A percentile compares a stretch with the other conserved stretches of the same genome.
Evolutionary conservation across 202 grass and related monocot genomes (phyloP).

Genomic region (Saccharum hybrid): DNA sequence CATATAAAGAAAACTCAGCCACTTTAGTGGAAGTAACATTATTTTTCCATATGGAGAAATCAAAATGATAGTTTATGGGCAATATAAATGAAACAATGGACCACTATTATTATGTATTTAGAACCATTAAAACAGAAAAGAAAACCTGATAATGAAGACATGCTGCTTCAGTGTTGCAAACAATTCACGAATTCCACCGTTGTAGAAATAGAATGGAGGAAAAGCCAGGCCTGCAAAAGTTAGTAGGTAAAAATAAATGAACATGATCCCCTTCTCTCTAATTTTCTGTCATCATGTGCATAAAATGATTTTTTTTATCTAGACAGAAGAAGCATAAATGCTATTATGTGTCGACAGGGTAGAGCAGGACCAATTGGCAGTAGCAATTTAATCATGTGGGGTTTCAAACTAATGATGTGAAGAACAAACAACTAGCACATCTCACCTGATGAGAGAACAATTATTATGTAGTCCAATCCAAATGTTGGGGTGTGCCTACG

Average conservation of each 20-base stretch:
- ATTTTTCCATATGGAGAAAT: conserved; percentile 9
- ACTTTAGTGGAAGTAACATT: conserved; percentile 20
- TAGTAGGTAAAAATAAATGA: conserved; percentile 30
- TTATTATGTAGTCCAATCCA: conserved; percentile 82
- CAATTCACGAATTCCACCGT: conserved; percentile 86
- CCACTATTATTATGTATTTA: conserved; percentile 21
- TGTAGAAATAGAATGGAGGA: conserved; percentile 98
- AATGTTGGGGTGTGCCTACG: conserved; percentile 82
- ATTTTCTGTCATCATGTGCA: background rate
- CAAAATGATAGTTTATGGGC: conserved; percentile 14
- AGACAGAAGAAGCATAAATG: conserved; percentile 32
- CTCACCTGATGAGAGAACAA: conserved; percentile 96
- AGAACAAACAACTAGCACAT: conserved; percentile 19
- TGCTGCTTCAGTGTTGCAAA: conserved; percentile 82
- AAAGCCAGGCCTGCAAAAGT: conserved; percentile 81
- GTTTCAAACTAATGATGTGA: conserved; percentile 1
- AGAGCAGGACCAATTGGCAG: conserved; percentile 7
- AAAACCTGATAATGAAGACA: conserved; percentile 92
- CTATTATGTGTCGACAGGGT: background rate
- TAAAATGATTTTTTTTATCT: background rate
- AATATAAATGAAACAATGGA: conserved; percentile 33
- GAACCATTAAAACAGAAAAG: conserved; percentile 24
- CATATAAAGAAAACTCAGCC: background rate
- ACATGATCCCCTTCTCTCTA: background rate
- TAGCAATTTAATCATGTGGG: background rate